Conservation (phyloP, 2,329 filamentous ascomycete species). For the Drechslerella coelobrocha region DNA sequence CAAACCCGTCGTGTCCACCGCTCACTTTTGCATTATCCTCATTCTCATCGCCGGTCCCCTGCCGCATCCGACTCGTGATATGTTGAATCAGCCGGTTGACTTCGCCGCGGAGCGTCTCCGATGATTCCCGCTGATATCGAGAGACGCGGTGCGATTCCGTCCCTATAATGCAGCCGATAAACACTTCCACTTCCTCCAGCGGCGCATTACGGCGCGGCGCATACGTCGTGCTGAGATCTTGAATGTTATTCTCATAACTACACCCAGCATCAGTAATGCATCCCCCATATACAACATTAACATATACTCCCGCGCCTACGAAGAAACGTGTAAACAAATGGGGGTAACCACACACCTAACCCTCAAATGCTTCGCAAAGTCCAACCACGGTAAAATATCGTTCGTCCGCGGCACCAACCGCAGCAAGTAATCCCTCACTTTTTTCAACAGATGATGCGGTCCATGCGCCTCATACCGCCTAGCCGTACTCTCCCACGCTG, state of each 20-base stretch:
- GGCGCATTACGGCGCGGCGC: conserved; percentile 57
- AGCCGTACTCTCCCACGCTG: conserved; percentile 48
- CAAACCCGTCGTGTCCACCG: conserved; percentile 56
- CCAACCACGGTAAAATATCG: conserved; percentile 58
- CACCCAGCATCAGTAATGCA: conserved; percentile 21
- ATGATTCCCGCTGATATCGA: conserved; percentile 59
- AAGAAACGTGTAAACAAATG: not conserved
- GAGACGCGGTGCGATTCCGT: conserved; percentile 59
- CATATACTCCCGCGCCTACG: too few species aligned
- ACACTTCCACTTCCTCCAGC: conserved; percentile 65
- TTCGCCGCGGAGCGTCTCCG: conserved; percentile 60
- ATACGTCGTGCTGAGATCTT: conserved; percentile 61
- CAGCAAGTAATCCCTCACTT: conserved; percentile 59
- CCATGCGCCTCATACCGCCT: conserved; percentile 23
- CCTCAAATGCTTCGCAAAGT: conserved; percentile 19
- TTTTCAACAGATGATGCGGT: conserved; percentile 53
- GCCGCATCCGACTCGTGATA: conserved; percentile 60
- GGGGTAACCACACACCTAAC: conserved; percentile 2
- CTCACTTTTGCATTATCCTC: conserved; percentile 12
- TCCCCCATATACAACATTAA: conserved; percentile 63
- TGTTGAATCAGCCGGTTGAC: conserved; percentile 59
- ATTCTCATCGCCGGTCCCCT: conserved; percentile 57
- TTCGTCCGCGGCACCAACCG: conserved; percentile 55
- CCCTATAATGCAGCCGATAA: conserved; percentile 65
- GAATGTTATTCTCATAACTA: conserved; percentile 65